A percentile compares a stretch with the other conserved stretches of the same genome.
These are phyloP conservation scores for Populus hybrid DNA, from an alignment of 441 rosid species.

Conservation along the genomic window DNA sequence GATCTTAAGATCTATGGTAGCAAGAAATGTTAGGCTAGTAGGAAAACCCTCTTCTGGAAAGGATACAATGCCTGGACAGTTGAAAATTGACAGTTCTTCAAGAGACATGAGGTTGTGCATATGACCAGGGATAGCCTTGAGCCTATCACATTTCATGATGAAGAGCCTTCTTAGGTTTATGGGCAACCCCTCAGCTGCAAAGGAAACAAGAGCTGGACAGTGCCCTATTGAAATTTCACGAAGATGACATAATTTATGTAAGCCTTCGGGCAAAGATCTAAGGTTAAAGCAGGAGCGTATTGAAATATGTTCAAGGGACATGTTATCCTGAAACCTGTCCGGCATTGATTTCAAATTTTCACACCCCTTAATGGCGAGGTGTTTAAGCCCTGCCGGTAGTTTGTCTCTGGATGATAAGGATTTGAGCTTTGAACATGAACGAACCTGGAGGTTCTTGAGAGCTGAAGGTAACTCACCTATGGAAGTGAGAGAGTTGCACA, in stretches of 20 bases:
- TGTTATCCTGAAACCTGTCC: neutral
- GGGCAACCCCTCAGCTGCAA: neutral
- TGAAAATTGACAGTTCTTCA: neutral
- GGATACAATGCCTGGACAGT: neutral
- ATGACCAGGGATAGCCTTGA: slow-evolving; percentile 3
- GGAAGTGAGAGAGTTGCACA: neutral
- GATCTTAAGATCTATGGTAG: neutral
- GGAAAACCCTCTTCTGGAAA: slow-evolving; percentile 6
- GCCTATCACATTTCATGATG: neutral
- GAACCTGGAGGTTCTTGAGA: neutral
- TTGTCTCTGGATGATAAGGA: neutral
- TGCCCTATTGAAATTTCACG: neutral
- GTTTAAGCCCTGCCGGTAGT: slow-evolving; percentile 5
- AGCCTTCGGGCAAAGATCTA: neutral
- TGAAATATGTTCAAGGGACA: neutral
- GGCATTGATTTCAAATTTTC: neutral
- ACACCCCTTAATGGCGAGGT: neutral
- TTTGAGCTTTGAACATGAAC: slow-evolving; percentile 8
- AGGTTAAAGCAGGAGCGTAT: neutral
- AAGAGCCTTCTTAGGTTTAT: neutral
- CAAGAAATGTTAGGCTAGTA: neutral
- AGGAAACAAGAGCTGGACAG: neutral
- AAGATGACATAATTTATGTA: neutral
- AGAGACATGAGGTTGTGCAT: slow-evolving; percentile 1
- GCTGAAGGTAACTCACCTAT: neutral